These are phyloP conservation scores for Globisporangium cederbergense DNA, from an alignment of 352 stramenopile genomes.

Conservation along the genomic window DNA sequence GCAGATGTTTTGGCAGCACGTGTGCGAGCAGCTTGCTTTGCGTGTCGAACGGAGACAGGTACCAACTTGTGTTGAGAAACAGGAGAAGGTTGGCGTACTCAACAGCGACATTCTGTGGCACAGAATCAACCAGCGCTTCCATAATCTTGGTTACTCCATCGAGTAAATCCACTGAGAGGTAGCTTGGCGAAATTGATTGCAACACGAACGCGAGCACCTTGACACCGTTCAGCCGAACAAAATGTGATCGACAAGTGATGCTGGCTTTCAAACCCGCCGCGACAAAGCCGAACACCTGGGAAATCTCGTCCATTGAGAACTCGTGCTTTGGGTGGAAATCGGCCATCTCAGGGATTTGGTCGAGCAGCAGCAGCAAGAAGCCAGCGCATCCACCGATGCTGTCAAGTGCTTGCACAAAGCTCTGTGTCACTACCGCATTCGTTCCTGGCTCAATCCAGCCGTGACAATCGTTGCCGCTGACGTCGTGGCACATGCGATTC, in stretches of 20 bases:
- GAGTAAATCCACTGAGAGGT: constrained; percentile 56
- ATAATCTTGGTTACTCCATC: constrained; percentile 62
- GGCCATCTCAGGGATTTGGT: constrained; percentile 75
- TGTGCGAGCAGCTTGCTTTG: constrained; percentile 65
- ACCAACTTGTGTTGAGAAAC: constrained; percentile 81
- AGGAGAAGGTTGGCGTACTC: constrained; percentile 64
- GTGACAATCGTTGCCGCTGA: constrained; percentile 72
- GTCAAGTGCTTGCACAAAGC: constrained; percentile 61
- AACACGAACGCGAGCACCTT: constrained; percentile 78
- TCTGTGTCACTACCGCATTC: constrained; percentile 56
- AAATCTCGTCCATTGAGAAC: constrained; percentile 65
- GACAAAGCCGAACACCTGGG: constrained; percentile 60
- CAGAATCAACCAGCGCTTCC: constrained; percentile 44
- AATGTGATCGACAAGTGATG: constrained; percentile 68
- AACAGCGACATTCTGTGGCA: constrained; percentile 28
- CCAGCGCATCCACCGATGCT: constrained; percentile 64
- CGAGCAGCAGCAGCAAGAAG: constrained; percentile 68
- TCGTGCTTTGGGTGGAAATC: constrained; percentile 75
- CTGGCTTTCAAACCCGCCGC: constrained; percentile 49
- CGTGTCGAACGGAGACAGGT: constrained; percentile 69
- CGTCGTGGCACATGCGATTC: constrained; percentile 59
- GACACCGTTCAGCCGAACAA: constrained; percentile 58
- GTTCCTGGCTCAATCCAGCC: constrained; percentile 69
- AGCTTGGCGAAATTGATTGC: constrained; percentile 69
- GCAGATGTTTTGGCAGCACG: constrained; percentile 55